Percentiles rank a stretch among this genome's conserved stretches.
Conservation (phyloP, 768 basidiomycete species). For the Leccinum disarticulatum region DNA sequence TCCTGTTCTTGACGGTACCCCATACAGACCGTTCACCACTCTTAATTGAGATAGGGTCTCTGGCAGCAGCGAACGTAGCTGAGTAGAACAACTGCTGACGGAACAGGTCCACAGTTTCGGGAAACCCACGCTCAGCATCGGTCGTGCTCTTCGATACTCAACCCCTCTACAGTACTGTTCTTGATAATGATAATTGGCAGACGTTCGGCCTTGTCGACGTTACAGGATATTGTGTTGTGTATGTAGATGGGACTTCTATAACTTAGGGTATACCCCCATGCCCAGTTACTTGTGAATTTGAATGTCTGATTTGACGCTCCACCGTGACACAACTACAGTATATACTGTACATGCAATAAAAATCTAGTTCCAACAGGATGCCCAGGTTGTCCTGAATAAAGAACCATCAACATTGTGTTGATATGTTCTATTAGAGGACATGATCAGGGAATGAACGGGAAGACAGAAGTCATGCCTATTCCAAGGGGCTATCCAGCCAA, state of each 20-base stretch:
- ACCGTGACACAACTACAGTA: not conserved
- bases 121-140: constrained; percentile 31
- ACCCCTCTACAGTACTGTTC: constrained; percentile 54
- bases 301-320: too few species aligned
- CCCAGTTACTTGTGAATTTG: too few species aligned
- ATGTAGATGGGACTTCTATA: constrained; percentile 44
- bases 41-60: constrained; percentile 40
- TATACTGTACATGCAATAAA: not conserved
- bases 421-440: not conserved
- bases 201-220: constrained; percentile 57
- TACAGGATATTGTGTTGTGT: constrained; percentile 59
- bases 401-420: not conserved
- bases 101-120: too few species aligned
- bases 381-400: not conserved
- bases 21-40: constrained; percentile 56
- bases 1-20: constrained; percentile 63
- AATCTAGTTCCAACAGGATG: not conserved
- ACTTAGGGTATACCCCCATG: too few species aligned
- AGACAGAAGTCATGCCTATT: not conserved
- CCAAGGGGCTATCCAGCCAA: not conserved
- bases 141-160: constrained; percentile 56
- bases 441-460: not conserved
- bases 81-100: constrained; percentile 52
- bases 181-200: constrained; percentile 38
- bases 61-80: constrained; percentile 32